Percentiles rank a stretch among this genome's conserved stretches.
Evolutionary conservation across 805 yeast species (phyloP).

Genomic region (Candida incommunis): DNA sequence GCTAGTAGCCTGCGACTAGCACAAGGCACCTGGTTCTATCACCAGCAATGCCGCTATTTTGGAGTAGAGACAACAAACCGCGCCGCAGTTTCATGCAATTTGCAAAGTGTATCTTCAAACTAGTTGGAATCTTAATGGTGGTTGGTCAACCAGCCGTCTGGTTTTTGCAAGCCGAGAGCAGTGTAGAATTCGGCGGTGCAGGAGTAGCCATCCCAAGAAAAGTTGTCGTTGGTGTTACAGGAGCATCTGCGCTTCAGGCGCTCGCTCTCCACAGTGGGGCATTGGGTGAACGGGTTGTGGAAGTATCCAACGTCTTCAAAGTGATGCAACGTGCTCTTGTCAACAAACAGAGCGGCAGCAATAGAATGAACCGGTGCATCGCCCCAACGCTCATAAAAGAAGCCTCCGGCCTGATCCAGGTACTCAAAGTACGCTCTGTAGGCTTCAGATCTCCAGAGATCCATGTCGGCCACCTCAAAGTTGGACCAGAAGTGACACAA

Average conservation of each 20-base stretch:
- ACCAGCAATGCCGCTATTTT: too few relatives aligned
- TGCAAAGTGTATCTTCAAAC: too few relatives aligned
- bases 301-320: conserved; percentile 48
- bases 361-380: conserved; percentile 64
- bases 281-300: conserved; percentile 42
- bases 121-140: too few relatives aligned
- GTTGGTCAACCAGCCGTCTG: conserved; percentile 9
- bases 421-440: conserved; percentile 40
- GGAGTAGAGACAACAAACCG: too few relatives aligned
- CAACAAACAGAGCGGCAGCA: conserved; percentile 42
- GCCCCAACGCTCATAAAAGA: conserved; percentile 69
- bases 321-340: conserved; percentile 38
- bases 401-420: conserved; percentile 49
- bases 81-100: too few relatives aligned
- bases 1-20: too few relatives aligned
- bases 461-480: conserved; percentile 49
- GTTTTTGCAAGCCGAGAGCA: conserved; percentile 16
- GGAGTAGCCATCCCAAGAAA: conserved; percentile 26
- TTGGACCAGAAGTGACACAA: conserved; percentile 74
- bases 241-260: conserved; percentile 51
- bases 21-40: too few relatives aligned
- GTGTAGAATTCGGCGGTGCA: conserved; percentile 24
- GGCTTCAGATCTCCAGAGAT: conserved; percentile 42
- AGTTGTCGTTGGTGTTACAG: conserved; percentile 43
- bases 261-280: conserved; percentile 35